A percentile compares a stretch with the other conserved stretches of the same genome.
Evolutionary conservation across 495 filamentous ascomycete genomes (phyloP).

Genomic region (Cercophora scortea): DNA sequence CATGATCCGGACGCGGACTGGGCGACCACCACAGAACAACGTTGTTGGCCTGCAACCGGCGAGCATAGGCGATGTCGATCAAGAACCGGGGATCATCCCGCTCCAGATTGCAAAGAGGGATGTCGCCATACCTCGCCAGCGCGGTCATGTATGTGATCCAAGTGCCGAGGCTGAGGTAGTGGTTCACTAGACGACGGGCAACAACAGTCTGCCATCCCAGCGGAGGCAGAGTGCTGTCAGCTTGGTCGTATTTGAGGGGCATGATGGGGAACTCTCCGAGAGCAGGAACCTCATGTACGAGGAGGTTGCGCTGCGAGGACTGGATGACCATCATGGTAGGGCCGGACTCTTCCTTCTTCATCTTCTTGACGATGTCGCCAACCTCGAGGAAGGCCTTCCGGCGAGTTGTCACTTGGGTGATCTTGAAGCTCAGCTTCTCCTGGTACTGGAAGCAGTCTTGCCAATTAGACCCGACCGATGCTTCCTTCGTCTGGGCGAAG

Average conservation of each 20-base stretch:
- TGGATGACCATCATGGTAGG: slow-evolving; percentile 82
- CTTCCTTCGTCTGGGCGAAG: slow-evolving; percentile 54
- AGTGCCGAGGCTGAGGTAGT: slow-evolving; percentile 81
- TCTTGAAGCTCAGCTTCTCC: slow-evolving; percentile 78
- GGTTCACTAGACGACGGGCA: slow-evolving; percentile 74
- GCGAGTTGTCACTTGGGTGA: slow-evolving; percentile 76
- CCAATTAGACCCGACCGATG: slow-evolving; percentile 58
- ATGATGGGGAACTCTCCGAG: slow-evolving; percentile 80
- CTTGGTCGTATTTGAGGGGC: slow-evolving; percentile 67
- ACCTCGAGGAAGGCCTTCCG: slow-evolving; percentile 84
- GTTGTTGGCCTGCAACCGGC: slow-evolving; percentile 82
- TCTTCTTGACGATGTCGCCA: slow-evolving; percentile 75
- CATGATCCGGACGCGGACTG: slow-evolving; percentile 82
- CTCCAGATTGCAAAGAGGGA: slow-evolving; percentile 93
- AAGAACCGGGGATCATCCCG: slow-evolving; percentile 87
- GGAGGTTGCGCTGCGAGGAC: slow-evolving; percentile 70
- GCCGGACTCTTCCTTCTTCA: slow-evolving; percentile 70
- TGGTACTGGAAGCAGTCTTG: slow-evolving; percentile 80
- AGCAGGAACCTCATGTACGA: slow-evolving; percentile 78
- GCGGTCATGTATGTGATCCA: slow-evolving; percentile 87
- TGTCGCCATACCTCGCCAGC: slow-evolving; percentile 83
- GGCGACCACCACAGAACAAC: slow-evolving; percentile 98
- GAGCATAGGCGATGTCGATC: slow-evolving; percentile 92
- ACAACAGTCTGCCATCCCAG: slow-evolving; percentile 92
- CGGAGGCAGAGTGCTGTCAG: slow-evolving; percentile 80